Evolutionary conservation across 2,329 filamentous ascomycete genomes (phyloP).

Genomic region (Botrytis byssoidea): DNA sequence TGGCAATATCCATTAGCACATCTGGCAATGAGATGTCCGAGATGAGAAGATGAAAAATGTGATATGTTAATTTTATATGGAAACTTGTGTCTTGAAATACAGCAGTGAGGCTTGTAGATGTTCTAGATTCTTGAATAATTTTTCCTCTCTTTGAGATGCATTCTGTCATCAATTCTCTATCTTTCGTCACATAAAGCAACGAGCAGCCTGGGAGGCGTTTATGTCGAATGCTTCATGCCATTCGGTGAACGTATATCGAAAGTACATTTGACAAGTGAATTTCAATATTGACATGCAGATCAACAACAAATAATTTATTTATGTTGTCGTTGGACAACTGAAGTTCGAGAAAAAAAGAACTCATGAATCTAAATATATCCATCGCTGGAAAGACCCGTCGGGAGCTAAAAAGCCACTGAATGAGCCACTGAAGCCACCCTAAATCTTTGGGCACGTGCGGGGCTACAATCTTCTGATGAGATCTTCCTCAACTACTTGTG

Average conservation of each 20-base stretch:
- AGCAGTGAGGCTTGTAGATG: not conserved
- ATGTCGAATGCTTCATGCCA: not conserved
- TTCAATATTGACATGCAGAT: not conserved
- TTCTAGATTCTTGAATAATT: not conserved
- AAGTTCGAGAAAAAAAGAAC: not conserved
- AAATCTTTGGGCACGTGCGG: not conserved
- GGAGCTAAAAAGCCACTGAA: not conserved
- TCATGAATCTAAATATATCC: conserved; percentile 1
- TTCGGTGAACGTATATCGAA: not conserved
- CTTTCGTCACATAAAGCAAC: not conserved
- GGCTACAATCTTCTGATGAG: not conserved
- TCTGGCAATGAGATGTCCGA: not conserved
- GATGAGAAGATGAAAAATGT: not conserved
- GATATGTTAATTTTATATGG: not conserved
- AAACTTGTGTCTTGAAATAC: not conserved
- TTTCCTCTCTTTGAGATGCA: not conserved
- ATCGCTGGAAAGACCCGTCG: not conserved
- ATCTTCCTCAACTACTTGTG: not conserved
- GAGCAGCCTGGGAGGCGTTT: not conserved
- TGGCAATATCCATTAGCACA: not conserved
- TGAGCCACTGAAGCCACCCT: not conserved
- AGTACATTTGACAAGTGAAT: not conserved
- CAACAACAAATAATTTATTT: not conserved
- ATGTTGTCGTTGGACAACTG: not conserved
- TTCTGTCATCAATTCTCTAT: not conserved